Percentiles rank a stretch among this genome's conserved stretches.
phyloP scores from a whole-genome alignment of 345 rosid genomes.

The Bretschneidera sinensis region DNA sequence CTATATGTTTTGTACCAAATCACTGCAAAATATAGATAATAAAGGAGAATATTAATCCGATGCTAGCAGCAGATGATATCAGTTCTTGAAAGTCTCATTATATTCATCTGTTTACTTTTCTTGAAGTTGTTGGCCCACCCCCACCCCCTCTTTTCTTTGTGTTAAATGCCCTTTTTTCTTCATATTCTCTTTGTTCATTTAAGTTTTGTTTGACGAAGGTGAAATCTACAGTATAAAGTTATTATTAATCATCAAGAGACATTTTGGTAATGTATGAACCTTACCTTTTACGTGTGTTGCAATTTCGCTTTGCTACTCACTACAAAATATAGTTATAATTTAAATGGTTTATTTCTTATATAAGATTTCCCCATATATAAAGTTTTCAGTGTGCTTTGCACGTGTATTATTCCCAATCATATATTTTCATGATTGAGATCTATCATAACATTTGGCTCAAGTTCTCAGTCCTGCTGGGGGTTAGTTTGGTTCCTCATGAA shows the following conservation, averaged over 20 bases:
- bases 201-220: constrained; percentile 18
- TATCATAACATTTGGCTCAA: constrained; percentile 12
- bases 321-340: not conserved
- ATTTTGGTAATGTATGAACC: no score
- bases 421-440: constrained; percentile 10
- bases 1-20: constrained; percentile 16
- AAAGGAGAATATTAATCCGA: constrained; percentile 8
- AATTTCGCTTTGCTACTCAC: not conserved
- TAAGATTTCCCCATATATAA: constrained; percentile 5
- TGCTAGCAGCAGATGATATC: constrained; percentile 16
- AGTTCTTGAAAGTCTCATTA: constrained; percentile 19
- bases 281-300: not conserved
- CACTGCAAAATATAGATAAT: constrained; percentile 7
- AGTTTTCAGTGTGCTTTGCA: not conserved
- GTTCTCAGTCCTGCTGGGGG: constrained; percentile 15
- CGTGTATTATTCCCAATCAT: not conserved
- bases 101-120: constrained; percentile 19
- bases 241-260: not conserved
- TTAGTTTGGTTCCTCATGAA: constrained; percentile 24
- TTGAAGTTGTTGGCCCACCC: constrained; percentile 17
- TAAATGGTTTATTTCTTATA: constrained; percentile 1
- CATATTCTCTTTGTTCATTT: constrained; percentile 3
- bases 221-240: constrained; percentile 33
- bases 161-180: not conserved
- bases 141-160: not conserved